These are phyloP conservation scores for Albatrellus ellisii DNA, from an alignment of 768 basidiomycete species.

Conservation along the genomic window DNA sequence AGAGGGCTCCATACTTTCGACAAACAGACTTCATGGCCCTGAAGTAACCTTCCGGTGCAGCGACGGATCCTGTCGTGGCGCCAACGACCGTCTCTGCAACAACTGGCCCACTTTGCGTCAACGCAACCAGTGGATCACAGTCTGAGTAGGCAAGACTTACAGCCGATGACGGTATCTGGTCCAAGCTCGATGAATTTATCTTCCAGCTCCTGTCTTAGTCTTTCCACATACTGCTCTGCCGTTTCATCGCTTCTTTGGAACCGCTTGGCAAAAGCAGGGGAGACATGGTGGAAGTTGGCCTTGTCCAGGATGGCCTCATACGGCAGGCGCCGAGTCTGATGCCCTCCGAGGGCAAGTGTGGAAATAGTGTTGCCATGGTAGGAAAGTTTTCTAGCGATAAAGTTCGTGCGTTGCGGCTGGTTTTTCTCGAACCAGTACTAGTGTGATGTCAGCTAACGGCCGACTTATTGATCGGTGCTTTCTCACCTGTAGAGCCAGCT, in stretches of 20 bases:
- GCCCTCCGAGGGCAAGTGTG: constrained; percentile 54
- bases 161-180: constrained; percentile 70
- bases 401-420: constrained; percentile 60
- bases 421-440: constrained; percentile 63
- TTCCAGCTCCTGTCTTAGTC: constrained; percentile 71
- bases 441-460: constrained; percentile 1
- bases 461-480: neutral
- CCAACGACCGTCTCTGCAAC: constrained; percentile 82
- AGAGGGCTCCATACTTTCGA: constrained; percentile 55
- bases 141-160: constrained; percentile 30
- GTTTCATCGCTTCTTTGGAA: constrained; percentile 58
- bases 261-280: constrained; percentile 78
- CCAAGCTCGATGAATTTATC: constrained; percentile 77
- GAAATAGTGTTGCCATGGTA: constrained; percentile 80
- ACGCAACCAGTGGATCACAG: neutral
- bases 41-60: constrained; percentile 77
- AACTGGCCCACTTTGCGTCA: constrained; percentile 29
- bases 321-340: constrained; percentile 54
- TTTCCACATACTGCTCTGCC: constrained; percentile 68
- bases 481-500: constrained; percentile 63
- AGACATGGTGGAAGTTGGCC: constrained; percentile 70
- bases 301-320: constrained; percentile 54
- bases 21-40: constrained; percentile 76
- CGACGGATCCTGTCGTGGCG: constrained; percentile 64
- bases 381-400: constrained; percentile 65